phyloP scores from a whole-genome alignment of 225 moss, liverwort and hornwort species.

The Marchantia polymorpha region DNA sequence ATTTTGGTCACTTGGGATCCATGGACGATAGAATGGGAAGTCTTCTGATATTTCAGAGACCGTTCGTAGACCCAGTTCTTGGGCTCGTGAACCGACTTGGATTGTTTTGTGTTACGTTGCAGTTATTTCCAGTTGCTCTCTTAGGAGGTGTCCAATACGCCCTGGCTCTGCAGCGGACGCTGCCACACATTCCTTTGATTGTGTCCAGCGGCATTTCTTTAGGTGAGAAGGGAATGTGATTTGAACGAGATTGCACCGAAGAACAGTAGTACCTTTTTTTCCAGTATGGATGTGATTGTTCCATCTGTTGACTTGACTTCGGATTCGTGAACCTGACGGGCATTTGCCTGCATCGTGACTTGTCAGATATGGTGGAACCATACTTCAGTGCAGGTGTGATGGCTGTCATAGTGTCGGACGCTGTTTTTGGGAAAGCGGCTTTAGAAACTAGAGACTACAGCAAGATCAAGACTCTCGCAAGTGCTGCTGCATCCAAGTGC shows the following conservation, averaged over 20 bases:
- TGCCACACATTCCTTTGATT: slow-evolving; percentile 61
- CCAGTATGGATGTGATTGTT: neutral
- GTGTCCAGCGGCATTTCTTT: slow-evolving; percentile 53
- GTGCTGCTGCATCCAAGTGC: neutral
- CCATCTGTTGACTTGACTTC: neutral
- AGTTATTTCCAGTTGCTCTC: slow-evolving; percentile 70
- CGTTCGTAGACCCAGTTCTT: too few species aligned
- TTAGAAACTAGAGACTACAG: slow-evolving; percentile 47
- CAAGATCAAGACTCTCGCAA: slow-evolving; percentile 33
- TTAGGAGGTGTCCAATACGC: slow-evolving; percentile 61
- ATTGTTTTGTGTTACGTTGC: slow-evolving; percentile 17
- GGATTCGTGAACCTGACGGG: neutral
- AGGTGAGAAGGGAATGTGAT: slow-evolving; percentile 19
- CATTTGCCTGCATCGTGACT: neutral
- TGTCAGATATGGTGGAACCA: slow-evolving; percentile 54
- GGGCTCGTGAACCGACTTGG: neutral
- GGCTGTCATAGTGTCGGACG: slow-evolving; percentile 72
- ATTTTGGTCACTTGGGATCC: too few species aligned
- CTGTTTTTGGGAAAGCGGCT: slow-evolving; percentile 59
- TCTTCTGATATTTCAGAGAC: too few species aligned
- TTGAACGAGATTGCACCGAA: neutral
- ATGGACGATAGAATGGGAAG: too few species aligned
- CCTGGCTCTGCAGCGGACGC: slow-evolving; percentile 43
- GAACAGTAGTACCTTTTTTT: neutral
- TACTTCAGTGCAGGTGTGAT: slow-evolving; percentile 62